Conservation (phyloP, 2,329 filamentous ascomycete genomes). For the Sporothrix humicola region DNA sequence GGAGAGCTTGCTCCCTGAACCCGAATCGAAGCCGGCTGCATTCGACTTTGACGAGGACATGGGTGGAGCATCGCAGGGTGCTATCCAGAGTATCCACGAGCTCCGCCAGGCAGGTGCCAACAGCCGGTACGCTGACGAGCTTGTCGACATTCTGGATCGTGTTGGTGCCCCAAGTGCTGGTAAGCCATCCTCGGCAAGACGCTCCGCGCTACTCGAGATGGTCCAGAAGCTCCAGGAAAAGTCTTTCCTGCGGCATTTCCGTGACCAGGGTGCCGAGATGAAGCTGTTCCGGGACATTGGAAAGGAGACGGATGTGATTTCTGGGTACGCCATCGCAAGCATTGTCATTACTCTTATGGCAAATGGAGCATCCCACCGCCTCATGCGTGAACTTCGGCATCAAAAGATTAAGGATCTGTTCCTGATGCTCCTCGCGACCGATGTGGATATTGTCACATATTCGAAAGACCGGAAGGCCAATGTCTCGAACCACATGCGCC, state of each 20-base stretch:
- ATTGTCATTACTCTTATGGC: constrained; percentile 67
- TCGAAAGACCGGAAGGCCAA: constrained; percentile 70
- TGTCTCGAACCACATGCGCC: constrained; percentile 68
- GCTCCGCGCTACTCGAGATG: constrained; percentile 65
- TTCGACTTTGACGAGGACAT: constrained; percentile 54
- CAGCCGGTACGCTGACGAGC: constrained; percentile 68
- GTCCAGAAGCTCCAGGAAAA: constrained; percentile 65
- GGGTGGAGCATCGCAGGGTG: constrained; percentile 52
- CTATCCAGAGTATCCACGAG: constrained; percentile 69
- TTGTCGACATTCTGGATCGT: constrained; percentile 67
- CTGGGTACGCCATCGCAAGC: constrained; percentile 67
- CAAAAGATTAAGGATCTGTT: constrained; percentile 63
- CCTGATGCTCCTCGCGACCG: constrained; percentile 57
- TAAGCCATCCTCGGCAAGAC: constrained; percentile 58
- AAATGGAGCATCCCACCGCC: constrained; percentile 61
- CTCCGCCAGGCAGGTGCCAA: constrained; percentile 69
- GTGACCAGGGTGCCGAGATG: constrained; percentile 74
- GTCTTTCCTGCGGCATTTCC: constrained; percentile 70
- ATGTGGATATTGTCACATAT: constrained; percentile 64
- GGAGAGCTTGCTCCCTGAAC: constrained; percentile 40
- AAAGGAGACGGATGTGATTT: constrained; percentile 64
- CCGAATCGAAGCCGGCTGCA: constrained; percentile 38
- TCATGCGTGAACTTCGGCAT: constrained; percentile 59
- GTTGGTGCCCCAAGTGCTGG: constrained; percentile 57
- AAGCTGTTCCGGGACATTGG: constrained; percentile 68